These are phyloP conservation scores for Penicillium aurantiogriseum DNA, from an alignment of 2,329 filamentous ascomycete genomes.

Conservation along the genomic window DNA sequence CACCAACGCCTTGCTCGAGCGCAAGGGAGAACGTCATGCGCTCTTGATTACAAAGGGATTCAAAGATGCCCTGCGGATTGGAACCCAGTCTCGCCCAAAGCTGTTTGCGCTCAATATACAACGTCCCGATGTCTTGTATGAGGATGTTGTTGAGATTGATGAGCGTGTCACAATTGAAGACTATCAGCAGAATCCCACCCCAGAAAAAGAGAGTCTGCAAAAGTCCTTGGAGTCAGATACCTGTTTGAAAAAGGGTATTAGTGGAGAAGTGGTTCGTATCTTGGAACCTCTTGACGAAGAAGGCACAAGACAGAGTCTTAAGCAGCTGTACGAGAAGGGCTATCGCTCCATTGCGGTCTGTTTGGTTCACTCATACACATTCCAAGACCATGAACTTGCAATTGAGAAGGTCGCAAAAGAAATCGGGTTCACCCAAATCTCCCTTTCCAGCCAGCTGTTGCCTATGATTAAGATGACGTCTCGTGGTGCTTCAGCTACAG, in stretches of 20 bases:
- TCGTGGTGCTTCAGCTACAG: conserved; percentile 68
- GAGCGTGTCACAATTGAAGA: conserved; percentile 48
- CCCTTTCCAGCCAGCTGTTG: conserved; percentile 65
- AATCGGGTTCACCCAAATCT: conserved; percentile 69
- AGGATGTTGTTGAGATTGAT: conserved; percentile 25
- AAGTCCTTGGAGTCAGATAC: background rate
- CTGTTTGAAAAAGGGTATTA: conserved; percentile 49
- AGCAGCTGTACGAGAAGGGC: conserved; percentile 47
- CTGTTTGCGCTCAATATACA: conserved; percentile 83
- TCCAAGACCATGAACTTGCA: conserved; percentile 73
- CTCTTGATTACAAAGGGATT: conserved; percentile 80
- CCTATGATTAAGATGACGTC: conserved; percentile 73
- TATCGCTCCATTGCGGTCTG: conserved; percentile 38
- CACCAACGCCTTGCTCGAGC: conserved; percentile 80
- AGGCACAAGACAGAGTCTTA: conserved; percentile 54
- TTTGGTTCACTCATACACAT: conserved; percentile 83
- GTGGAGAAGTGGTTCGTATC: conserved; percentile 64
- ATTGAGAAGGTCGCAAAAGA: conserved; percentile 72
- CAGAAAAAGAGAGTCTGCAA: background rate
- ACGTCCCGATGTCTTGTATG: conserved; percentile 61
- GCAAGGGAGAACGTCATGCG: conserved; percentile 80
- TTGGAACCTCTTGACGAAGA: conserved; percentile 58
- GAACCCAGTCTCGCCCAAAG: conserved; percentile 81
- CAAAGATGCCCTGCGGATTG: conserved; percentile 77
- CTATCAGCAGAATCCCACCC: conserved; percentile 69